phyloP scores from a whole-genome alignment of 306 rosid genomes.

The Acacia confusa region DNA sequence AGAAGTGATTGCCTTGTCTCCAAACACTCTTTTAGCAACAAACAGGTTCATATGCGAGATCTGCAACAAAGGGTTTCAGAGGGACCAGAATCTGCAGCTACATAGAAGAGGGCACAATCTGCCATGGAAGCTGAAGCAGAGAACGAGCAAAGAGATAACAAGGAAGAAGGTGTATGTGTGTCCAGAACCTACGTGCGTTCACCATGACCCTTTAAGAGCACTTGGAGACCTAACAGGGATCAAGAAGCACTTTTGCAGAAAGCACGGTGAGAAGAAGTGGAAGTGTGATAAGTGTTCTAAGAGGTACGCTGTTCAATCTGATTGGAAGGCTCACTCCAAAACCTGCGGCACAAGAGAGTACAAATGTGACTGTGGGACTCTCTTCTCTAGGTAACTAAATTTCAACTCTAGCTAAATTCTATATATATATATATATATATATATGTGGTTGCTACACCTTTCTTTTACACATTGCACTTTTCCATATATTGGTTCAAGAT shows the following conservation, averaged over 20 bases:
- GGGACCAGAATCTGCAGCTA: conserved; percentile 96
- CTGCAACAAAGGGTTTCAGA: conserved; percentile 91
- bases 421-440: background rate
- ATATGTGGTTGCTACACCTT: background rate
- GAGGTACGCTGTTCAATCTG: conserved; percentile 94
- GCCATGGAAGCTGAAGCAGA: conserved; percentile 97
- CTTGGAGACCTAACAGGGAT: conserved; percentile 94
- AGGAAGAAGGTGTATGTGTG: conserved; percentile 94
- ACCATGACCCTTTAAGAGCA: conserved; percentile 90
- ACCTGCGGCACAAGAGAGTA: conserved; percentile 97
- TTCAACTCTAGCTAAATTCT: background rate
- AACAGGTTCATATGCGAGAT: conserved; percentile 91
- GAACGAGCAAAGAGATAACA: conserved; percentile 66
- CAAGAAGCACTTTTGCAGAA: conserved; percentile 93
- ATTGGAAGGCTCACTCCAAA: conserved; percentile 97
- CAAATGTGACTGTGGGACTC: conserved; percentile 98
- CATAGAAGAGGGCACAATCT: conserved; percentile 94
- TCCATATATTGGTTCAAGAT: background rate
- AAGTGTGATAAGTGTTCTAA: conserved; percentile 95
- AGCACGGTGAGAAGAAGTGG: conserved; percentile 99
- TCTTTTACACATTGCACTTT: background rate
- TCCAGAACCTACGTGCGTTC: conserved; percentile 82
- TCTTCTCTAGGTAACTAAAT: conserved; percentile 90
- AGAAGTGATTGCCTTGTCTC: conserved; percentile 85
- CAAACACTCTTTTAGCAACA: conserved; percentile 77